Percentiles rank a stretch among this genome's conserved stretches.
Evolutionary conservation across 139 green algal species (phyloP).

Genomic region (Diplosphaera chodatii): DNA sequence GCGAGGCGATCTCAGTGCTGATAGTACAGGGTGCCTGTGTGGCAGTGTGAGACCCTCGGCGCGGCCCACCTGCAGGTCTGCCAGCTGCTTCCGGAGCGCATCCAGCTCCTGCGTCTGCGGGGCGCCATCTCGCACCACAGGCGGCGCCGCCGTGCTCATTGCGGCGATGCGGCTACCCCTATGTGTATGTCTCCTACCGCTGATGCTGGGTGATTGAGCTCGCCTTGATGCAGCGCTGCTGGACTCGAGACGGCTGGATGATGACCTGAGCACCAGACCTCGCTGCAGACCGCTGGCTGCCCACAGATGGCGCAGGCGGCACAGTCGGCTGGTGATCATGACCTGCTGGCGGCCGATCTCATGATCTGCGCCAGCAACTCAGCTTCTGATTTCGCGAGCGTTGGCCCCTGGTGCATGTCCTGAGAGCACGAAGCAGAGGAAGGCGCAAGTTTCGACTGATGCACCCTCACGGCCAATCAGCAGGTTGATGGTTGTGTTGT

Average conservation of each 20-base stretch:
- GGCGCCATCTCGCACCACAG: background rate
- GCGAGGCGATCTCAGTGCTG: too few relatives aligned
- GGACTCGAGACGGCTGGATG: background rate
- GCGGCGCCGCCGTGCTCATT: background rate
- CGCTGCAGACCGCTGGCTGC: background rate
- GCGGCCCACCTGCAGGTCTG: constrained; percentile 33
- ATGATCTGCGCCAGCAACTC: too few relatives aligned
- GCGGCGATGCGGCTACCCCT: background rate
- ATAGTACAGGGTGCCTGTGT: too few relatives aligned
- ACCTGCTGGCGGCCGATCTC: too few relatives aligned
- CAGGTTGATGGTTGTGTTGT: too few relatives aligned
- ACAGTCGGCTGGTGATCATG: background rate
- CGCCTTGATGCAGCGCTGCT: background rate
- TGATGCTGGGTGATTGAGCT: background rate
- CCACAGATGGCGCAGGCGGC: background rate
- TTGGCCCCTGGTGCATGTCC: too few relatives aligned
- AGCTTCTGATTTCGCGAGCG: too few relatives aligned
- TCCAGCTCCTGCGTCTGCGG: constrained; percentile 28
- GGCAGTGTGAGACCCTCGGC: too few relatives aligned
- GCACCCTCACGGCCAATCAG: too few relatives aligned
- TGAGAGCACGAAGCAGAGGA: too few relatives aligned
- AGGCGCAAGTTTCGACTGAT: too few relatives aligned
- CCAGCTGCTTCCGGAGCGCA: constrained; percentile 34
- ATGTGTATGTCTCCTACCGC: background rate
- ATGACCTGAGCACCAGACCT: background rate